phyloP scores from a whole-genome alignment of 108 stramenopile species.

The Nannochloropsis oceanica region DNA sequence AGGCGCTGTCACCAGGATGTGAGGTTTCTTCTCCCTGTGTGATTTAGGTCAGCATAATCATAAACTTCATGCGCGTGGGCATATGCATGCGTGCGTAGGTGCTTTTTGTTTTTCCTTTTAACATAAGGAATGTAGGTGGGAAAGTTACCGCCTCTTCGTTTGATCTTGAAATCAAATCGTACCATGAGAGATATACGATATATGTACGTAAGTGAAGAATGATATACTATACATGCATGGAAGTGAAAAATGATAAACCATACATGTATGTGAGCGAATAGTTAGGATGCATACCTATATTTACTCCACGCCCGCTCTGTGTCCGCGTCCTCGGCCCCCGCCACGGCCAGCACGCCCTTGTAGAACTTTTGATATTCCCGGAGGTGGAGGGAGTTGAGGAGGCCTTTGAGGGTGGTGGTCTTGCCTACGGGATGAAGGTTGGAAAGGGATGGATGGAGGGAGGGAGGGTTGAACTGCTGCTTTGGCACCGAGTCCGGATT shows the following conservation, averaged over 20 bases:
- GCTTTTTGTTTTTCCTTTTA: neutral
- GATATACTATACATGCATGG: neutral
- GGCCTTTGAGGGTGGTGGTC: slow-evolving; percentile 82
- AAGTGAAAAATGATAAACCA: neutral
- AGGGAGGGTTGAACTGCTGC: neutral
- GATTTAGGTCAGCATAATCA: neutral
- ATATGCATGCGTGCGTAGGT: neutral
- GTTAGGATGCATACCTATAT: neutral
- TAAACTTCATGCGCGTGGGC: neutral
- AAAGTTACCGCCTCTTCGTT: too few relatives aligned
- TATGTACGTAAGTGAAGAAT: neutral
- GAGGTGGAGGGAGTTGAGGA: slow-evolving; percentile 74
- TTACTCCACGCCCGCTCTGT: slow-evolving; percentile 10
- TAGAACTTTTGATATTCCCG: slow-evolving; percentile 39
- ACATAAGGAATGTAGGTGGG: too few relatives aligned
- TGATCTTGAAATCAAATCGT: too few relatives aligned
- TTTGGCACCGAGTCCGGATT: neutral
- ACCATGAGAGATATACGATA: neutral
- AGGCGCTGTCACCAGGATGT: slow-evolving; percentile 79
- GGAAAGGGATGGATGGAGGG: neutral
- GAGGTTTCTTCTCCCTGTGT: neutral
- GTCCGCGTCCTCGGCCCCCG: slow-evolving; percentile 1
- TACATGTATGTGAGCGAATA: neutral
- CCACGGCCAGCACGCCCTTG: slow-evolving; percentile 19
- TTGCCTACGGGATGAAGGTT: slow-evolving; percentile 46